These are phyloP conservation scores for Sporormia fimetaria DNA, from an alignment of 495 filamentous ascomycete species.

Conservation along the genomic window DNA sequence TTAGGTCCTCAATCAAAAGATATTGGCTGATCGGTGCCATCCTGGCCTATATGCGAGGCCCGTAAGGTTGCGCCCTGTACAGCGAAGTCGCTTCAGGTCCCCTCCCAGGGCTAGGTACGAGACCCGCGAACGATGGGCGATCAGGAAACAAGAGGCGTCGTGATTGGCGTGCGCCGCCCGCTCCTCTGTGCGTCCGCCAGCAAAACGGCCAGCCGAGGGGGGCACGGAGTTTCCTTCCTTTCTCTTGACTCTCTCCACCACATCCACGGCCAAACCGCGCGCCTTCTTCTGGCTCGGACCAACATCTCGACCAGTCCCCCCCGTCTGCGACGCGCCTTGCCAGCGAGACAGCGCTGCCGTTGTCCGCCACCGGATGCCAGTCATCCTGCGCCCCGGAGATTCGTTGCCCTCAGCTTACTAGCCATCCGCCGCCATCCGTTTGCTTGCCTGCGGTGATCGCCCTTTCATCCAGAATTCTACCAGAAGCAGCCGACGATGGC, in stretches of 20 bases:
- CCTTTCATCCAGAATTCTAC: slow-evolving; percentile 23
- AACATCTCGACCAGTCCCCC: background rate
- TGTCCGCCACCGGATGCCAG: slow-evolving; percentile 24
- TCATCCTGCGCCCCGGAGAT: slow-evolving; percentile 23
- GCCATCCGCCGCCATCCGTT: slow-evolving; percentile 10
- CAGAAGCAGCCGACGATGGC: slow-evolving; percentile 20
- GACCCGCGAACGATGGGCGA: no score
- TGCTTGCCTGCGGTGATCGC: slow-evolving; percentile 23
- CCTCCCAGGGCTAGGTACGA: no score
- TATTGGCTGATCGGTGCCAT: slow-evolving; percentile 26
- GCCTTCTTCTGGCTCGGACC: no score
- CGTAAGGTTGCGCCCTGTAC: slow-evolving; percentile 14
- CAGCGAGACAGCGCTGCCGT: slow-evolving; percentile 9
- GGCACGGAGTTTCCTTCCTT: slow-evolving; percentile 22
- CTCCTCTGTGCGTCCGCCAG: slow-evolving; percentile 11
- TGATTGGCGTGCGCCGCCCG: slow-evolving; percentile 17
- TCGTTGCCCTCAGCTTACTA: slow-evolving; percentile 6
- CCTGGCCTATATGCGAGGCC: slow-evolving; percentile 14
- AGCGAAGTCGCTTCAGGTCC: no score
- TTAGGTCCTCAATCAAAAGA: slow-evolving; percentile 25
- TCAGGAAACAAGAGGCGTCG: slow-evolving; percentile 14
- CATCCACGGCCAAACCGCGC: no score
- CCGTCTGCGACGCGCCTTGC: slow-evolving; percentile 4
- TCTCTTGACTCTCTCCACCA: slow-evolving; percentile 1
- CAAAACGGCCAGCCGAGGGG: slow-evolving; percentile 12